A percentile compares a stretch with the other conserved stretches of the same genome.
These are phyloP conservation scores for Aquilaria agallochum DNA, from an alignment of 441 rosid genomes.

Conservation along the genomic window DNA sequence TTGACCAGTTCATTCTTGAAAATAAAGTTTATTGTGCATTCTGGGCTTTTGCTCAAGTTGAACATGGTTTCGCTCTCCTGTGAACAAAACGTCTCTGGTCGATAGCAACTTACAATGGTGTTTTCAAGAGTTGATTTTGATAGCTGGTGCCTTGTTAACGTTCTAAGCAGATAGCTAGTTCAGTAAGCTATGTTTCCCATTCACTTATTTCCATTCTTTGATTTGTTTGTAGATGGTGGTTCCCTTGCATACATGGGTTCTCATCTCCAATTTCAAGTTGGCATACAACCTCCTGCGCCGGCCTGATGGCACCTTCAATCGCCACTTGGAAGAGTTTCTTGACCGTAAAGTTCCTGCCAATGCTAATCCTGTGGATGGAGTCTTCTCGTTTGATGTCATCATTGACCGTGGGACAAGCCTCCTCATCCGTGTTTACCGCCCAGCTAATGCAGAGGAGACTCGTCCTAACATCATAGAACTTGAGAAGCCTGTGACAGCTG, in stretches of 20 bases:
- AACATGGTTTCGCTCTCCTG: not conserved
- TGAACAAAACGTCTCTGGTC: no score
- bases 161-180: not conserved
- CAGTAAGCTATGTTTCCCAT: not conserved
- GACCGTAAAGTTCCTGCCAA: constrained; percentile 60
- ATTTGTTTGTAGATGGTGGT: constrained; percentile 53
- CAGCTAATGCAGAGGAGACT: constrained; percentile 29
- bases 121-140: constrained; percentile 4
- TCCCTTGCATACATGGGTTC: constrained; percentile 69
- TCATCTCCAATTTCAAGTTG: constrained; percentile 60
- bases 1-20: no score
- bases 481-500: constrained; percentile 44
- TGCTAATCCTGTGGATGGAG: constrained; percentile 49
- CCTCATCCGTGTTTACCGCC: constrained; percentile 46
- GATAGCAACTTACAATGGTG: not conserved
- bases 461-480: constrained; percentile 32
- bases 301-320: constrained; percentile 65
- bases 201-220: constrained; percentile 5
- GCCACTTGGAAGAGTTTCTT: constrained; percentile 67
- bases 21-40: not conserved
- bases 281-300: constrained; percentile 57
- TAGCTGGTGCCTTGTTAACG: not conserved
- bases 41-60: not conserved
- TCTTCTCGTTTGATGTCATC: constrained; percentile 51
- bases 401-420: constrained; percentile 41